A percentile compares a stretch with the other conserved stretches of the same genome.
Conservation (phyloP, 257 asterid genomes). For the Eustoma russellianum region DNA sequence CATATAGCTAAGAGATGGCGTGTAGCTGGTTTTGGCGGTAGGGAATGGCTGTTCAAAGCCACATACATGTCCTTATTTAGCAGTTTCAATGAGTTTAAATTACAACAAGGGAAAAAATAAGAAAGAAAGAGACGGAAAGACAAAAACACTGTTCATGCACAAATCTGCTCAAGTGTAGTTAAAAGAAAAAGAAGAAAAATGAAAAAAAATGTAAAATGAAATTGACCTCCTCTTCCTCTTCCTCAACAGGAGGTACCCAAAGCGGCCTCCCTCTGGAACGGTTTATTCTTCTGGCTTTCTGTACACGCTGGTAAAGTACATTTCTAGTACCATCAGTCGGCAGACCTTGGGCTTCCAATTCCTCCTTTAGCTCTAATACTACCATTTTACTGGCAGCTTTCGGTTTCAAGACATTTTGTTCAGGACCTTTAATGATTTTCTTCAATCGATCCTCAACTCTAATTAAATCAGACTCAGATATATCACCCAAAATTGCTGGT, state of each 20-base stretch:
- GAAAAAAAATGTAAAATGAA: neutral
- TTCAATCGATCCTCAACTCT: slow-evolving; percentile 88
- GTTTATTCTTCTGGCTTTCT: slow-evolving; percentile 96
- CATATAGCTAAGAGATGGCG: no score
- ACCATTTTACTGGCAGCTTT: slow-evolving; percentile 98
- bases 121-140: no score
- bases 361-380: slow-evolving; percentile 89
- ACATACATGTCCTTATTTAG: no score
- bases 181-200: neutral
- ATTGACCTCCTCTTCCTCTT: slow-evolving; percentile 93
- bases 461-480: slow-evolving; percentile 67
- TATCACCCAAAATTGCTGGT: slow-evolving; percentile 62
- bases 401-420: slow-evolving; percentile 74
- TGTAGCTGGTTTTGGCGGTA: no score
- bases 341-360: slow-evolving; percentile 94
- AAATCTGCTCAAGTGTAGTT: no score
- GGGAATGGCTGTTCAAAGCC: no score
- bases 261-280: slow-evolving; percentile 98
- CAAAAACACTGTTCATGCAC: neutral
- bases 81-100: no score
- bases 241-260: slow-evolving; percentile 98
- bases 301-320: slow-evolving; percentile 97
- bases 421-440: slow-evolving; percentile 88
- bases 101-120: no score
- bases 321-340: slow-evolving; percentile 97